Percentiles rank a stretch among this genome's conserved stretches.
phyloP scores from a whole-genome alignment of 208 protist species.

The Herpetomonas samuelpessoai region DNA sequence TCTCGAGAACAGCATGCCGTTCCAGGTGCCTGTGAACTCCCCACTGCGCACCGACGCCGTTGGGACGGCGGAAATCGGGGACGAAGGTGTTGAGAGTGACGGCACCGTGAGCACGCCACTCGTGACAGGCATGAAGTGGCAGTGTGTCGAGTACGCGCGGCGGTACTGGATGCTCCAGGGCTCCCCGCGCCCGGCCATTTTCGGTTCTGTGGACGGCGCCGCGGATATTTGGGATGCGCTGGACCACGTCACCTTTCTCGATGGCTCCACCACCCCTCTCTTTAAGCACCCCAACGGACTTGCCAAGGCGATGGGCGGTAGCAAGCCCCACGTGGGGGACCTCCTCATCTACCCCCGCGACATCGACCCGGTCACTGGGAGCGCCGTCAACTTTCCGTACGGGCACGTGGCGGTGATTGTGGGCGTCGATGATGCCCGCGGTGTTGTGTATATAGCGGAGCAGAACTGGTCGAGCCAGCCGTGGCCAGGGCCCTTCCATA shows the following conservation, averaged over 20 bases:
- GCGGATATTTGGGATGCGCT: slow-evolving; percentile 71
- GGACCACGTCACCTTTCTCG: slow-evolving; percentile 24
- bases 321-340: slow-evolving; percentile 41
- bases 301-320: slow-evolving; percentile 12
- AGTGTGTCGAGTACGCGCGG: slow-evolving; percentile 87
- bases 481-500: slow-evolving; percentile 69
- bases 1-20: slow-evolving; percentile 15
- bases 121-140: slow-evolving; percentile 70
- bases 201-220: slow-evolving; percentile 56
- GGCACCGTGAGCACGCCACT: background rate
- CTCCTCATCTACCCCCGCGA: slow-evolving; percentile 71
- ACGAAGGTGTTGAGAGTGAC: background rate
- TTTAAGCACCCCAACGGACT: slow-evolving; percentile 44
- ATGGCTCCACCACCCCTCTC: slow-evolving; percentile 33
- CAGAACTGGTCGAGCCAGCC: slow-evolving; percentile 78
- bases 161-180: slow-evolving; percentile 86
- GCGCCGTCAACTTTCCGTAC: slow-evolving; percentile 28
- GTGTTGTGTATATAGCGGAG: slow-evolving; percentile 57
- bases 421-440: slow-evolving; percentile 16
- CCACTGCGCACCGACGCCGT: background rate
- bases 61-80: background rate
- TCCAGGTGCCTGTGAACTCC: slow-evolving; percentile 4
- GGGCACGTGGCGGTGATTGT: slow-evolving; percentile 83
- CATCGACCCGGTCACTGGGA: background rate
- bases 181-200: slow-evolving; percentile 35